These are phyloP conservation scores for Tolypocladium amazonense DNA, from an alignment of 2,329 filamentous ascomycete species.

Conservation along the genomic window DNA sequence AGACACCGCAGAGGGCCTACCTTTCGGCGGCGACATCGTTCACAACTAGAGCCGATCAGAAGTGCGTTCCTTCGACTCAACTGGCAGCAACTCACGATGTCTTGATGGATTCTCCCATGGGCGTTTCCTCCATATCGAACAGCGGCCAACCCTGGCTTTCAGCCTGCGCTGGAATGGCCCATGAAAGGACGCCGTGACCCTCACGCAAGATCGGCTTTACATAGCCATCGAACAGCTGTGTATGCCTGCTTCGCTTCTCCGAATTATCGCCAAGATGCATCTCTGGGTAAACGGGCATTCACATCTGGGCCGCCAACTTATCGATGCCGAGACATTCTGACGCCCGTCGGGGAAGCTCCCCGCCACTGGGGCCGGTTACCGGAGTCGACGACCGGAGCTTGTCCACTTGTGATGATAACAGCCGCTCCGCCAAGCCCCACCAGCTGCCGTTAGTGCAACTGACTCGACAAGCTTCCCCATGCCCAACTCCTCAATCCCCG, in stretches of 20 bases:
- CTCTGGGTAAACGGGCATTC: neutral
- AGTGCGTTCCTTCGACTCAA: neutral
- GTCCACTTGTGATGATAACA: neutral
- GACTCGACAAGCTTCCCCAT: neutral
- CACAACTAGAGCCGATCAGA: slow-evolving; percentile 19
- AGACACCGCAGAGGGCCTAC: slow-evolving; percentile 11
- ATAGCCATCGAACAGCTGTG: neutral
- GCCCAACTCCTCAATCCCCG: neutral
- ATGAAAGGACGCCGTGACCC: neutral
- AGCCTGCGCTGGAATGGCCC: neutral
- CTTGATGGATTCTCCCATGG: slow-evolving; percentile 23
- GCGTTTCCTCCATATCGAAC: slow-evolving; percentile 20
- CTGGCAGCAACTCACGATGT: slow-evolving; percentile 19
- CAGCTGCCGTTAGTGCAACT: neutral
- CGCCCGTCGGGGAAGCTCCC: neutral
- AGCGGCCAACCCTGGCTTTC: neutral
- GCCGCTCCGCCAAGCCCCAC: neutral
- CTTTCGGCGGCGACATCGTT: slow-evolving; percentile 32
- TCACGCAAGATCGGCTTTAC: neutral
- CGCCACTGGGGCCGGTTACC: neutral
- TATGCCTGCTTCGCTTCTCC: neutral
- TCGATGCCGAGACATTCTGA: neutral
- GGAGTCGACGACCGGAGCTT: too few relatives aligned
- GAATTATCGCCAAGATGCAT: neutral
- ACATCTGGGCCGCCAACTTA: neutral